These are phyloP conservation scores for Lachancea meyersii DNA, from an alignment of 805 yeast species.

Conservation along the genomic window DNA sequence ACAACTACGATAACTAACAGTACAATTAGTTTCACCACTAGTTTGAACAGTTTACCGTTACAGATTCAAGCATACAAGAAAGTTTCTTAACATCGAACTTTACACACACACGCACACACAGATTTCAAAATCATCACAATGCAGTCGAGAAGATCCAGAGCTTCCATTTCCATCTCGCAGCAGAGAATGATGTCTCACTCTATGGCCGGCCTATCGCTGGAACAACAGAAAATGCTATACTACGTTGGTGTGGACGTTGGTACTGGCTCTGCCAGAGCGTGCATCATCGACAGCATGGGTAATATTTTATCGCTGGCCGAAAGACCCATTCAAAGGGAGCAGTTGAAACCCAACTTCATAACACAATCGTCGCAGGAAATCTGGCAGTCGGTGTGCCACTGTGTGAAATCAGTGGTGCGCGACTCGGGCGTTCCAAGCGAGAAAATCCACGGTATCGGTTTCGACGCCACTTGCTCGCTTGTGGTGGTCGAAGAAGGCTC, in stretches of 20 bases:
- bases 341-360: constrained; percentile 63
- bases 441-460: constrained; percentile 79
- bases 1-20: no score
- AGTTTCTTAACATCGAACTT: no score
- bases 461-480: constrained; percentile 95
- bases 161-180: constrained; percentile 21
- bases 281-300: constrained; percentile 78
- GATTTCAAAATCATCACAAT: not conserved
- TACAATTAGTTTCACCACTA: no score
- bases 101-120: not conserved
- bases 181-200: constrained; percentile 22
- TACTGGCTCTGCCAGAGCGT: constrained; percentile 97
- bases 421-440: constrained; percentile 68
- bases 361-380: constrained; percentile 89
- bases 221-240: constrained; percentile 23
- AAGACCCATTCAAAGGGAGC: constrained; percentile 70
- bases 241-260: constrained; percentile 91
- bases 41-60: no score
- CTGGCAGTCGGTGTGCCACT: constrained; percentile 81
- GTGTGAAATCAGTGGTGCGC: constrained; percentile 67
- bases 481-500: constrained; percentile 65
- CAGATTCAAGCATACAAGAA: no score
- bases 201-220: constrained; percentile 17
- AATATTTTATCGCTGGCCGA: constrained; percentile 74
- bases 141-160: constrained; percentile 18